Percentiles rank a stretch among this genome's conserved stretches.
These are phyloP conservation scores for Paxillus rubicundulus DNA, from an alignment of 768 basidiomycete genomes.

Conservation along the genomic window DNA sequence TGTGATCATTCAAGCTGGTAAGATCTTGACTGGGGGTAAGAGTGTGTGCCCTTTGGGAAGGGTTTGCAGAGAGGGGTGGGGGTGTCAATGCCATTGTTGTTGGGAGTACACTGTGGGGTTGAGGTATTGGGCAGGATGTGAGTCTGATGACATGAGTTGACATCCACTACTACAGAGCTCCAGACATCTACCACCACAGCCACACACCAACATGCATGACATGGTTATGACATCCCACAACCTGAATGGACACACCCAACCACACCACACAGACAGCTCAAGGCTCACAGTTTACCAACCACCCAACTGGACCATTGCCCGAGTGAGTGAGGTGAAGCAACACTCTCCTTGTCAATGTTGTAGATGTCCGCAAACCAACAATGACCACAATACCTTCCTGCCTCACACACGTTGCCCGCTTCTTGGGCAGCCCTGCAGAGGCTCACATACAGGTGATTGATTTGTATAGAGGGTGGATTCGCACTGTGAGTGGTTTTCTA, in stretches of 20 bases:
- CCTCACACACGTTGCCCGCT: constrained; percentile 66
- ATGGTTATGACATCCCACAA: too few relatives aligned
- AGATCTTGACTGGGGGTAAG: constrained; percentile 87
- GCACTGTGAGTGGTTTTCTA: constrained; percentile 59
- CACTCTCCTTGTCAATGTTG: not conserved
- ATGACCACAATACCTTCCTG: constrained; percentile 90
- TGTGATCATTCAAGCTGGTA: constrained; percentile 89
- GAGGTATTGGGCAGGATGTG: constrained; percentile 76
- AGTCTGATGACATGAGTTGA: too few relatives aligned
- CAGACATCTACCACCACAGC: too few relatives aligned
- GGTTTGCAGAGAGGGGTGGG: constrained; percentile 79
- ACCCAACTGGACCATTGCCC: too few relatives aligned
- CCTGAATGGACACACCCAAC: too few relatives aligned
- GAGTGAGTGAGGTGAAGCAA: too few relatives aligned
- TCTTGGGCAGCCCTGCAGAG: constrained; percentile 55
- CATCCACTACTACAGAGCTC: too few relatives aligned
- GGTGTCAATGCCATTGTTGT: constrained; percentile 73
- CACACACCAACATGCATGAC: too few relatives aligned
- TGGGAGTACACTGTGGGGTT: constrained; percentile 88
- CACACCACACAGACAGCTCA: too few relatives aligned
- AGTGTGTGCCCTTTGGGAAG: constrained; percentile 85
- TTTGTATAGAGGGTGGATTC: constrained; percentile 92
- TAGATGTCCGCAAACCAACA: not conserved
- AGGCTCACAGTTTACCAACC: too few relatives aligned
- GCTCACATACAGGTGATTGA: constrained; percentile 67